These are phyloP conservation scores for Cryphonectria parasitica DNA, from an alignment of 2,329 filamentous ascomycete genomes.

Conservation along the genomic window DNA sequence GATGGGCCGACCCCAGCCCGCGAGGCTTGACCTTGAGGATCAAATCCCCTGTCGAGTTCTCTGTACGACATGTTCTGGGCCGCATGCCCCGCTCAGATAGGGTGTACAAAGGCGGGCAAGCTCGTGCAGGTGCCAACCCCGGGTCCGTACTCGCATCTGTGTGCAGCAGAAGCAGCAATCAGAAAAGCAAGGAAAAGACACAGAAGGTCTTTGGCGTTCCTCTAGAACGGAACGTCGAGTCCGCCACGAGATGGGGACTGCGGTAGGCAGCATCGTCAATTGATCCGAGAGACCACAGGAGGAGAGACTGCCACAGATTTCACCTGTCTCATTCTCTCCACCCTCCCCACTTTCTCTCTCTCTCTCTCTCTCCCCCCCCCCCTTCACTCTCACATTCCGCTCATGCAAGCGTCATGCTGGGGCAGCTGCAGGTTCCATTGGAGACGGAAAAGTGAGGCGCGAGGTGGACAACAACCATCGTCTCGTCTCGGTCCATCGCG, in stretches of 20 bases:
- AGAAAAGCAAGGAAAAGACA: neutral
- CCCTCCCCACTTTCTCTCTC: too few relatives aligned
- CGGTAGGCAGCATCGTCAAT: neutral
- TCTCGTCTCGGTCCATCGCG: neutral
- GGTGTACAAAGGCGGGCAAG: constrained; percentile 4
- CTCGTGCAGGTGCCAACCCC: neutral
- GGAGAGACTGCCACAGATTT: neutral
- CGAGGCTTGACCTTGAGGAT: constrained; percentile 12
- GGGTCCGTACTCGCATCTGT: neutral
- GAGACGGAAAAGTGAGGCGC: neutral
- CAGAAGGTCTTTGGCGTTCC: neutral
- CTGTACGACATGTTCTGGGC: constrained; percentile 27
- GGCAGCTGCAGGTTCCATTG: neutral
- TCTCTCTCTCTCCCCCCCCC: neutral
- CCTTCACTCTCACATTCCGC: neutral
- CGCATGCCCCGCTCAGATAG: constrained; percentile 21
- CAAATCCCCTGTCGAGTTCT: constrained; percentile 13
- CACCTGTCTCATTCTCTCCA: neutral
- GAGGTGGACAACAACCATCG: neutral
- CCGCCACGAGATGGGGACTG: neutral
- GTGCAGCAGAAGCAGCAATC: neutral
- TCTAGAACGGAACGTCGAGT: neutral
- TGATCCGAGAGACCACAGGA: neutral
- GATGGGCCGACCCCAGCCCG: constrained; percentile 5
- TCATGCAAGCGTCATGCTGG: neutral